These are phyloP conservation scores for Bruguiera hainesii DNA, from an alignment of 441 rosid genomes.

Conservation along the genomic window DNA sequence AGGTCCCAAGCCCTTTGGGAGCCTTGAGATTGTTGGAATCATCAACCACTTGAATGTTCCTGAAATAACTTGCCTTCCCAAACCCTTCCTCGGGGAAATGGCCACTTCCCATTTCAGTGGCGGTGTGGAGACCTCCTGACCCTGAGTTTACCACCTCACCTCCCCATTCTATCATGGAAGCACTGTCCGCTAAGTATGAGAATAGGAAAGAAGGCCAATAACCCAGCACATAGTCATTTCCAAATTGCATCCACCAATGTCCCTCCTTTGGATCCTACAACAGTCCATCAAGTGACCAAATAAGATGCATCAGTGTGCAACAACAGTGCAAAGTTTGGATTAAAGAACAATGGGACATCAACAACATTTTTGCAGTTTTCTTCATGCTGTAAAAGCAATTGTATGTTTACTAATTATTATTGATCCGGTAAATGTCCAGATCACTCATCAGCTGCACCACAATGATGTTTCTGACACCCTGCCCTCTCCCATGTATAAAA, in stretches of 20 bases:
- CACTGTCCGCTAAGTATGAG: conserved; percentile 87
- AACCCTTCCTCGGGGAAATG: conserved; percentile 94
- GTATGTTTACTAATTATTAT: background rate
- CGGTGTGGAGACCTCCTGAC: conserved; percentile 79
- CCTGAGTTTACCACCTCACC: conserved; percentile 96
- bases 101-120: conserved; percentile 98
- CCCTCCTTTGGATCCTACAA: conserved; percentile 92
- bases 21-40: conserved; percentile 50
- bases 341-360: too few relatives aligned
- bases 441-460: conserved; percentile 20
- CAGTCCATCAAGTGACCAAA: conserved; percentile 33
- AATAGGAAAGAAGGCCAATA: conserved; percentile 96
- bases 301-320: too few relatives aligned
- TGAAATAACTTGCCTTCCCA: conserved; percentile 74
- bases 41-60: conserved; percentile 61
- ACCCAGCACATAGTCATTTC: conserved; percentile 76
- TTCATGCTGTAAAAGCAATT: background rate
- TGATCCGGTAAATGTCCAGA: background rate
- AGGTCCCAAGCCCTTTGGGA: conserved; percentile 51
- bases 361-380: background rate
- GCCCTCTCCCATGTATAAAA: conserved; percentile 10
- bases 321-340: too few relatives aligned
- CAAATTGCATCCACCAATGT: conserved; percentile 99
- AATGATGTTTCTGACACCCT: conserved; percentile 27
- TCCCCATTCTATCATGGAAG: conserved; percentile 98